Conservation (phyloP, 2,329 filamentous ascomycete species). For the Hypoxylon sp. region DNA sequence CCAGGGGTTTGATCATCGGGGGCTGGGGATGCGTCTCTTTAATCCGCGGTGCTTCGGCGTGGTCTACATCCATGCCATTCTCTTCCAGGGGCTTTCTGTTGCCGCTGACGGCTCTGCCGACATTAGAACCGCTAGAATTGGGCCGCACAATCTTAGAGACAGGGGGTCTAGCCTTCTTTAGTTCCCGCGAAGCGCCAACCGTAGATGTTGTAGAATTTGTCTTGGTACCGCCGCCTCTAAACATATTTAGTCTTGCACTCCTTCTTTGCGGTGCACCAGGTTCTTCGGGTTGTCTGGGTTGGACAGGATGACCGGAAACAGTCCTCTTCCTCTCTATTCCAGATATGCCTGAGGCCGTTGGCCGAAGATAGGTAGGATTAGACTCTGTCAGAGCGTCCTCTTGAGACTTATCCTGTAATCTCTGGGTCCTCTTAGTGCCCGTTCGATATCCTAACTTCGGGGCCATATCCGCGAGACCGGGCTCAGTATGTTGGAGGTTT, state of each 20-base stretch:
- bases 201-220: slow-evolving; percentile 65
- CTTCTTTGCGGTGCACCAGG: slow-evolving; percentile 70
- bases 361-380: slow-evolving; percentile 50
- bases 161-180: slow-evolving; percentile 85
- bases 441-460: slow-evolving; percentile 70
- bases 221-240: slow-evolving; percentile 74
- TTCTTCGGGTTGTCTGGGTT: slow-evolving; percentile 64
- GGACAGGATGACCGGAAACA: slow-evolving; percentile 81
- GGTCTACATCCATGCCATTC: slow-evolving; percentile 73
- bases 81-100: slow-evolving; percentile 80
- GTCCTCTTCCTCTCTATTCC: slow-evolving; percentile 83
- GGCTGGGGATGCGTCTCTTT: slow-evolving; percentile 55
- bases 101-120: slow-evolving; percentile 88
- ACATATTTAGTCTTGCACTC: slow-evolving; percentile 74
- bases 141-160: slow-evolving; percentile 72
- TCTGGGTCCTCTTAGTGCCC: slow-evolving; percentile 53
- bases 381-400: slow-evolving; percentile 56
- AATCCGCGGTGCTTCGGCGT: slow-evolving; percentile 64
- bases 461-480: slow-evolving; percentile 63
- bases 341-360: slow-evolving; percentile 51
- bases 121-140: slow-evolving; percentile 71
- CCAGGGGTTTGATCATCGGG: slow-evolving; percentile 51
- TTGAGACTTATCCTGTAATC: slow-evolving; percentile 47
- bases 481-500: slow-evolving; percentile 61
- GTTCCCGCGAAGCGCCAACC: slow-evolving; percentile 70